Conservation (phyloP, 2,329 filamentous ascomycete species). For the Aureobasidium sp. region DNA sequence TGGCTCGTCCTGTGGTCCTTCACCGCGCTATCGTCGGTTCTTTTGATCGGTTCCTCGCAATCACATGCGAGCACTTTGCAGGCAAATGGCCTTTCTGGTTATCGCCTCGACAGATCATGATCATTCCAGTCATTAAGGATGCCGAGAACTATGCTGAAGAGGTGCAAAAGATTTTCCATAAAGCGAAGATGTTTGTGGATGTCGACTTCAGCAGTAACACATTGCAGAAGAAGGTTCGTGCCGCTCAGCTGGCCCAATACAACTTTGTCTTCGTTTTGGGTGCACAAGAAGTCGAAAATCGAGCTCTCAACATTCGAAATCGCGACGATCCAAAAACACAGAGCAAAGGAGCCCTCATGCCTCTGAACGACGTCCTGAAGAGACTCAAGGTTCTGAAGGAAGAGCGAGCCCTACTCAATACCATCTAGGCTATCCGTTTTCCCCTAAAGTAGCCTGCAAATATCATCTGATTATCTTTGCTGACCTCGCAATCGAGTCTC, state of each 20-base stretch:
- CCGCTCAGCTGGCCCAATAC: constrained; percentile 71
- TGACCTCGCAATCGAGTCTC: no score
- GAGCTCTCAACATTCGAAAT: constrained; percentile 58
- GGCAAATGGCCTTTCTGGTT: constrained; percentile 90
- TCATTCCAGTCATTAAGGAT: constrained; percentile 68
- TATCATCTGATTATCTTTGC: no score
- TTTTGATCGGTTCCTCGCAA: constrained; percentile 63
- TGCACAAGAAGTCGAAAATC: constrained; percentile 52
- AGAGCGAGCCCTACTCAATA: no score
- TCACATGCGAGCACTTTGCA: constrained; percentile 75
- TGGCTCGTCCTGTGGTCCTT: constrained; percentile 71
- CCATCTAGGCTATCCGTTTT: no score
- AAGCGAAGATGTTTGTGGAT: constrained; percentile 62
- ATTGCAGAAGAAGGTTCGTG: constrained; percentile 83
- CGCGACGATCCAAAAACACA: constrained; percentile 56
- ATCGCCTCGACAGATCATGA: constrained; percentile 71
- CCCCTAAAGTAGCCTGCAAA: no score
- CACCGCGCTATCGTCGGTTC: constrained; percentile 73
- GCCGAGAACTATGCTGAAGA: constrained; percentile 69
- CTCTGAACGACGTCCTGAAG: constrained; percentile 51
- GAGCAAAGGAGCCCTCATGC: constrained; percentile 54
- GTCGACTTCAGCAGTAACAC: constrained; percentile 69
- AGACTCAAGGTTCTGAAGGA: constrained; percentile 2
- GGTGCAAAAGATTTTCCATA: constrained; percentile 61
- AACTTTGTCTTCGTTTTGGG: constrained; percentile 76